Evolutionary conservation across 208 protist species (phyloP).

Genomic region (Crithidia sp.): DNA sequence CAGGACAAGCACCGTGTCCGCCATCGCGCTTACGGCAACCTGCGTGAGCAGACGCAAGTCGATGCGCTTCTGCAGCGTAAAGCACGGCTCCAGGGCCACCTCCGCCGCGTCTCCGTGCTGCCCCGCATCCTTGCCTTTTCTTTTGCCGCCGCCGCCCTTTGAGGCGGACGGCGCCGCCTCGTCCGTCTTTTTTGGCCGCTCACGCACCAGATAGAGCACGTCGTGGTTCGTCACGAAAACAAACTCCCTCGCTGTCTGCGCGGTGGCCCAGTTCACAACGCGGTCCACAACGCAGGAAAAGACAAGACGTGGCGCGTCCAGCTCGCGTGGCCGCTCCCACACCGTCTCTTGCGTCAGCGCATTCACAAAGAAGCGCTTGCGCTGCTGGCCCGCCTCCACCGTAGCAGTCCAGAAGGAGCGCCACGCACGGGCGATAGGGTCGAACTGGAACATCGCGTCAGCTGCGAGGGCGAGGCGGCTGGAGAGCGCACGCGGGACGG

Average conservation of each 20-base stretch:
- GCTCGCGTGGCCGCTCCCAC: conserved; percentile 45
- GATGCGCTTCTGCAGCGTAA: conserved; percentile 61
- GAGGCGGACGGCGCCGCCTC: neutral
- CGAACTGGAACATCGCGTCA: conserved; percentile 50
- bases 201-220: conserved; percentile 38
- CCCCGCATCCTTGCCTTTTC: neutral
- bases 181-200: conserved; percentile 1
- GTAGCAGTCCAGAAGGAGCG: conserved; percentile 46
- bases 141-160: neutral
- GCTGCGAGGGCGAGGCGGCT: conserved; percentile 32
- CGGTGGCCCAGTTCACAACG: conserved; percentile 50
- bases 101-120: neutral
- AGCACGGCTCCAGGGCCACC: conserved; percentile 18
- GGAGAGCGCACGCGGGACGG: conserved; percentile 32
- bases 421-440: conserved; percentile 69
- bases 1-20: conserved; percentile 72
- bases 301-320: conserved; percentile 44
- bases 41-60: conserved; percentile 70
- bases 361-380: conserved; percentile 63
- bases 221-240: conserved; percentile 43
- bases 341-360: conserved; percentile 36
- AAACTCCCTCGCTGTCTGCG: conserved; percentile 36
- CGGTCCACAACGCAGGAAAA: conserved; percentile 51
- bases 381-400: conserved; percentile 36
- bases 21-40: conserved; percentile 62